A percentile compares a stretch with the other conserved stretches of the same genome.
These are phyloP conservation scores for Starmera quercuum DNA, from an alignment of 805 yeast species.

Conservation along the genomic window DNA sequence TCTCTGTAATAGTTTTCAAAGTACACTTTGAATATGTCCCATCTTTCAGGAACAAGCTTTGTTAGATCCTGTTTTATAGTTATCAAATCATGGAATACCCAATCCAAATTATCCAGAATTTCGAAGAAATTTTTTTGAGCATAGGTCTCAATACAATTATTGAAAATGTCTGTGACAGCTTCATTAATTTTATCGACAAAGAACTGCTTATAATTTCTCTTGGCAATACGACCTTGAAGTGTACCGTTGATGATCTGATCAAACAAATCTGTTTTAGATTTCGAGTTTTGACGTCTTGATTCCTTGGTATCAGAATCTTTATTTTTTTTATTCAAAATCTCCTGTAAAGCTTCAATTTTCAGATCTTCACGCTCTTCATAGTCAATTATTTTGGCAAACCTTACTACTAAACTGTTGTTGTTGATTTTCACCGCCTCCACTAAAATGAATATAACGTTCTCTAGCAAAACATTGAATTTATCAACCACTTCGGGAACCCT, in stretches of 20 bases:
- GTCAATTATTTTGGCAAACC: conserved; percentile 71
- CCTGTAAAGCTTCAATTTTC: conserved; percentile 33
- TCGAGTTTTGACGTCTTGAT: conserved; percentile 10
- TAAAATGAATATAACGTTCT: conserved; percentile 56
- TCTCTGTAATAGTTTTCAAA: conserved; percentile 62
- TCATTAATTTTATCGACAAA: conserved; percentile 52
- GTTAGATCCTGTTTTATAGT: conserved; percentile 54
- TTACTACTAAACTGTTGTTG: conserved; percentile 59
- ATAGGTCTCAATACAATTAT: conserved; percentile 51
- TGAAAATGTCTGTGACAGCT: conserved; percentile 60
- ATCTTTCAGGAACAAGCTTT: conserved; percentile 57
- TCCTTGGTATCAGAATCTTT: conserved; percentile 19
- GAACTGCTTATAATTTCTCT: conserved; percentile 54
- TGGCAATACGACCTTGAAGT: conserved; percentile 32
- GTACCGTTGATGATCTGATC: conserved; percentile 34
- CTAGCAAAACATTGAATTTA: conserved; percentile 58
- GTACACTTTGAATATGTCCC: conserved; percentile 63
- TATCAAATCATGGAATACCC: conserved; percentile 76
- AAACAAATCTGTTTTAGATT: conserved; percentile 21
- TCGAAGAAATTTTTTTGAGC: conserved; percentile 40
- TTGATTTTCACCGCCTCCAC: conserved; percentile 69
- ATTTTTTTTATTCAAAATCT: conserved; percentile 23
- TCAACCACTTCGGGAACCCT: conserved; percentile 34
- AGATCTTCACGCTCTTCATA: conserved; percentile 75
- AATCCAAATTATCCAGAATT: conserved; percentile 64